These are phyloP conservation scores for Allium cepa DNA, from an alignment of 106 monocot genomes.

Conservation along the genomic window DNA sequence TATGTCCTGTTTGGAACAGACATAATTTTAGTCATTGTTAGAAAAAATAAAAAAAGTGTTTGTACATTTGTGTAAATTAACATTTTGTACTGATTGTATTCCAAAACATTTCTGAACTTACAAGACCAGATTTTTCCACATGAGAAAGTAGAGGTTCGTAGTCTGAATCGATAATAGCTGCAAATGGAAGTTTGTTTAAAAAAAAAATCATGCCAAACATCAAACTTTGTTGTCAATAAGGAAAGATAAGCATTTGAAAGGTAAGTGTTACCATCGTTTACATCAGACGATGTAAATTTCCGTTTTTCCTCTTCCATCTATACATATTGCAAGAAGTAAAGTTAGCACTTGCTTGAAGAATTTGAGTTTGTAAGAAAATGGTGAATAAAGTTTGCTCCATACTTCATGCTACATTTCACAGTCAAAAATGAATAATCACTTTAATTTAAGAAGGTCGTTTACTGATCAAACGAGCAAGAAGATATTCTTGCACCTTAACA, in stretches of 20 bases:
- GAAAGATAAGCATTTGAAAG: background rate
- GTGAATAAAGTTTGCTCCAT: no score
- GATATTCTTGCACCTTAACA: no score
- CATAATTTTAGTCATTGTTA: background rate
- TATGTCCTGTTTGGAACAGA: conserved; percentile 39
- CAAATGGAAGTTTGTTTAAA: background rate
- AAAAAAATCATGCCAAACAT: no score
- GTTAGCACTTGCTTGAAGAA: no score
- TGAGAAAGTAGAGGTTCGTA: conserved; percentile 49
- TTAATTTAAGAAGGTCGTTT: background rate
- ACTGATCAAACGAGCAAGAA: no score
- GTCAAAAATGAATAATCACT: background rate
- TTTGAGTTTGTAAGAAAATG: no score
- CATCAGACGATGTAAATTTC: conserved; percentile 12
- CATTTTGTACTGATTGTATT: background rate
- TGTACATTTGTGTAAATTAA: background rate
- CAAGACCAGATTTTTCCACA: conserved; percentile 39
- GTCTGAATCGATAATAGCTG: conserved; percentile 22
- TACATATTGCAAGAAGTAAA: background rate
- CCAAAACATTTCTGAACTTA: conserved; percentile 14
- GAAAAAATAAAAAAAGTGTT: background rate
- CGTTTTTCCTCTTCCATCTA: conserved; percentile 47
- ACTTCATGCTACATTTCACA: no score
- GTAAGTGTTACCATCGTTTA: conserved; percentile 13
- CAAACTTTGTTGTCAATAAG: no score